These are phyloP conservation scores for Cadophora luteo-olivacea DNA, from an alignment of 2,329 filamentous ascomycete species.

Conservation along the genomic window DNA sequence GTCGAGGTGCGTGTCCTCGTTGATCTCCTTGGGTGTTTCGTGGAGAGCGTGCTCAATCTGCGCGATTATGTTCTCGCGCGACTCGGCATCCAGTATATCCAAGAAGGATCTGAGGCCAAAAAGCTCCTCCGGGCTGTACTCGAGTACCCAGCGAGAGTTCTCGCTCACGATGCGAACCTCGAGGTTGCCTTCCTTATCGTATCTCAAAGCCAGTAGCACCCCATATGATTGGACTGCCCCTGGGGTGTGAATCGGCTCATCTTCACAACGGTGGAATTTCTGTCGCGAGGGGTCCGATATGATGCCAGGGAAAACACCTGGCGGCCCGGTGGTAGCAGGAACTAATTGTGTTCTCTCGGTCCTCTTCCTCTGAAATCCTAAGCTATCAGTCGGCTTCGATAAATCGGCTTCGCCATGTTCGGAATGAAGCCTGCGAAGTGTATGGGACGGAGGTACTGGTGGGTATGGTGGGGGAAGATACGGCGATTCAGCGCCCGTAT, in stretches of 20 bases:
- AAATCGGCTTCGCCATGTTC: not conserved
- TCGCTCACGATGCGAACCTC: constrained; percentile 40
- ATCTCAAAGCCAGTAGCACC: constrained; percentile 34
- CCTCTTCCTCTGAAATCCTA: constrained; percentile 13
- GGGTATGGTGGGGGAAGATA: constrained; percentile 33
- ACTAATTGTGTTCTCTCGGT: constrained; percentile 23
- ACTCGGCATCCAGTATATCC: constrained; percentile 31
- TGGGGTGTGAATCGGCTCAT: constrained; percentile 41
- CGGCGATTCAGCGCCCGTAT: not conserved
- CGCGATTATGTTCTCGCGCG: constrained; percentile 32
- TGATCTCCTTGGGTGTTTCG: not conserved
- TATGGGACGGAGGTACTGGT: constrained; percentile 26
- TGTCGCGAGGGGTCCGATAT: constrained; percentile 20
- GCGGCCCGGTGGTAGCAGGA: constrained; percentile 30
- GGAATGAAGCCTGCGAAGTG: constrained; percentile 28
- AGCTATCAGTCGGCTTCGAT: constrained; percentile 1
- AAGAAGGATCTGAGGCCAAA: constrained; percentile 35
- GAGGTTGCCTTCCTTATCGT: constrained; percentile 25
- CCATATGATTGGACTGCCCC: constrained; percentile 38
- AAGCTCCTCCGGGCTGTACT: constrained; percentile 34
- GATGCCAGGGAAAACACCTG: constrained; percentile 28
- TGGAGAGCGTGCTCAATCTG: constrained; percentile 32
- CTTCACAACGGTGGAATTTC: constrained; percentile 36
- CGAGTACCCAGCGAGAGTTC: constrained; percentile 34
- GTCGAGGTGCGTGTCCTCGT: constrained; percentile 32